phyloP scores from a whole-genome alignment of 345 rosid genomes.

The Clausena lansium region DNA sequence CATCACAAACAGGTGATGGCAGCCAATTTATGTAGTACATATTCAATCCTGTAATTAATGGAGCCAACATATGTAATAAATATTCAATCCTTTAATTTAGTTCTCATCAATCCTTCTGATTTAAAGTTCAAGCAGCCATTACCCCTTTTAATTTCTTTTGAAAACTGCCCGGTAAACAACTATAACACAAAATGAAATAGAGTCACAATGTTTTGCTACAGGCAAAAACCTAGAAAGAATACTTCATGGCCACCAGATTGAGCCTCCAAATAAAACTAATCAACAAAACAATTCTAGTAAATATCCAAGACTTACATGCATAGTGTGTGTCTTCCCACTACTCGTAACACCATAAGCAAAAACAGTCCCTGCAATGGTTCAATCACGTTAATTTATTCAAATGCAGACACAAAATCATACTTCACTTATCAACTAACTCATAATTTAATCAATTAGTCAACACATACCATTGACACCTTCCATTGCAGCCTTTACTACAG shows the following conservation, averaged over 20 bases:
- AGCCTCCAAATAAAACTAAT: neutral
- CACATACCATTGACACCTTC: conserved; percentile 94
- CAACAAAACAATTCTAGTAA: neutral
- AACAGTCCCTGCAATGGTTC: conserved; percentile 73
- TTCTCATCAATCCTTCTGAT: neutral
- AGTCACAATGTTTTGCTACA: neutral
- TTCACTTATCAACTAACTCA: neutral
- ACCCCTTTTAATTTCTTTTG: neutral
- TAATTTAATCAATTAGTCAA: neutral
- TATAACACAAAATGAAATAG: neutral
- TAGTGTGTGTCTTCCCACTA: conserved; percentile 98
- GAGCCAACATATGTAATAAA: neutral
- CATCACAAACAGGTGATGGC: neutral
- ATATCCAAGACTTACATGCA: conserved; percentile 70
- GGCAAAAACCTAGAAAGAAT: neutral
- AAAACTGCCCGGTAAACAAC: neutral
- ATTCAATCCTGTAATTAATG: neutral
- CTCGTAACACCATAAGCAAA: conserved; percentile 99
- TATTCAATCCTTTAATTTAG: neutral
- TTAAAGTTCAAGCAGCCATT: neutral
- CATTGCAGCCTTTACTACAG: conserved; percentile 97
- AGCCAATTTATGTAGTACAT: neutral
- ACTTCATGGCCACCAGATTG: neutral
- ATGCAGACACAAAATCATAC: neutral
- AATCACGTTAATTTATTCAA: conserved; percentile 1